These are phyloP conservation scores for Fusarium praegraminearum DNA, from an alignment of 2,329 filamentous ascomycete genomes.

Conservation along the genomic window DNA sequence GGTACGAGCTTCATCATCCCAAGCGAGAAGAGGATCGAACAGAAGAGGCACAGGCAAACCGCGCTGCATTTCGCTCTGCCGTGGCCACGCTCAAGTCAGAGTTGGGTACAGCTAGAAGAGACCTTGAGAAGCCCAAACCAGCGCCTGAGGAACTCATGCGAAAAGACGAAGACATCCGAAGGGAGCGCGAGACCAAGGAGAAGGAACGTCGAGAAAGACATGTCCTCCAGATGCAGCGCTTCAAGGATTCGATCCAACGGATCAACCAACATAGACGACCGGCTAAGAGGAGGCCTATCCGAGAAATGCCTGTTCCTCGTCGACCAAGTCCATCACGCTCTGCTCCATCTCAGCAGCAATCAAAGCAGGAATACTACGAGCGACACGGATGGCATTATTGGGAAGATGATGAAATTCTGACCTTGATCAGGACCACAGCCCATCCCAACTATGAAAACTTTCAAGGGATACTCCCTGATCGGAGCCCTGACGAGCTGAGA, in stretches of 20 bases:
- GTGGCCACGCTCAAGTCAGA: neutral
- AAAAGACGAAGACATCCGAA: conserved; percentile 18
- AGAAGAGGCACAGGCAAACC: conserved; percentile 3
- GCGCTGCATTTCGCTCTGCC: conserved; percentile 5
- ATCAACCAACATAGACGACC: conserved; percentile 1
- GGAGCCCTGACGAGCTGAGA: conserved; percentile 36
- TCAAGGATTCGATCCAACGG: conserved; percentile 34
- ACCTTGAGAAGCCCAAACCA: conserved; percentile 10
- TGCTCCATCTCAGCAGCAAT: neutral
- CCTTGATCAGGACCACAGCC: conserved; percentile 37
- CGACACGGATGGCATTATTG: conserved; percentile 44
- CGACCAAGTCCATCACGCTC: conserved; percentile 4
- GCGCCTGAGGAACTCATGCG: conserved; percentile 14
- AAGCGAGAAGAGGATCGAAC: neutral
- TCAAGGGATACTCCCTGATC: conserved; percentile 24
- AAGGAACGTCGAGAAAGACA: conserved; percentile 1
- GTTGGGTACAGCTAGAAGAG: conserved; percentile 23
- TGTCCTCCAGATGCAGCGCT: conserved; percentile 37
- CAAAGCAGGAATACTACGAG: conserved; percentile 34
- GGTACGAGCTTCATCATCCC: conserved; percentile 25
- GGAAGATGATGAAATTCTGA: conserved; percentile 48
- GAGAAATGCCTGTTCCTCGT: conserved; percentile 5
- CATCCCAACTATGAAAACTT: conserved; percentile 31
- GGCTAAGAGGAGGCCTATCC: neutral
- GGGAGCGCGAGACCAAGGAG: conserved; percentile 12